phyloP scores from a whole-genome alignment of 1,284 basidiomycete genomes.

The Somion occarium region DNA sequence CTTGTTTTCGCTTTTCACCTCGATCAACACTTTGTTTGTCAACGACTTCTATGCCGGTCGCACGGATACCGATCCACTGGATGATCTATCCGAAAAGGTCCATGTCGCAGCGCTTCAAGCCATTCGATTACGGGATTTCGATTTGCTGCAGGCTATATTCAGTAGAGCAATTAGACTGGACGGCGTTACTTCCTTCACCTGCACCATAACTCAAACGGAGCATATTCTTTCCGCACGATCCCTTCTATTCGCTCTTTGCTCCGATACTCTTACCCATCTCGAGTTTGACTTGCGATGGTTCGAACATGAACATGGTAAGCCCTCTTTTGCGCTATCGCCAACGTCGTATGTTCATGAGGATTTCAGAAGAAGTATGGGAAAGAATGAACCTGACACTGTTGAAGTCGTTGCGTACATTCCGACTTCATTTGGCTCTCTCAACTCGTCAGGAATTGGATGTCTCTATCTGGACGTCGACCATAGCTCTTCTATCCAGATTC shows the following conservation, averaged over 20 bases:
- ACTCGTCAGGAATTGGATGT: no score
- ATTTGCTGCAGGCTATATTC: not conserved
- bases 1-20: not conserved
- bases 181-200: not conserved
- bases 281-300: not conserved
- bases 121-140: not conserved
- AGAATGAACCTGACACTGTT: no score
- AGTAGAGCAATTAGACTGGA: not conserved
- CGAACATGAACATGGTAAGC: not conserved
- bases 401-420: no score
- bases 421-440: no score
- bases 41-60: not conserved
- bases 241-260: not conserved
- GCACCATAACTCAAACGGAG: not conserved
- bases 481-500: no score
- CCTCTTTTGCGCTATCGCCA: not conserved
- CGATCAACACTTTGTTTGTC: not conserved
- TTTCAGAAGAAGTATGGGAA: no score
- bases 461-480: no score
- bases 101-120: not conserved
- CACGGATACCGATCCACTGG: not conserved
- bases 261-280: not conserved
- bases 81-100: not conserved
- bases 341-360: no score
- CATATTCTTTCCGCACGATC: not conserved